phyloP scores from a whole-genome alignment of 2,329 filamentous ascomycete genomes.

The Rasamsonia emersonii region DNA sequence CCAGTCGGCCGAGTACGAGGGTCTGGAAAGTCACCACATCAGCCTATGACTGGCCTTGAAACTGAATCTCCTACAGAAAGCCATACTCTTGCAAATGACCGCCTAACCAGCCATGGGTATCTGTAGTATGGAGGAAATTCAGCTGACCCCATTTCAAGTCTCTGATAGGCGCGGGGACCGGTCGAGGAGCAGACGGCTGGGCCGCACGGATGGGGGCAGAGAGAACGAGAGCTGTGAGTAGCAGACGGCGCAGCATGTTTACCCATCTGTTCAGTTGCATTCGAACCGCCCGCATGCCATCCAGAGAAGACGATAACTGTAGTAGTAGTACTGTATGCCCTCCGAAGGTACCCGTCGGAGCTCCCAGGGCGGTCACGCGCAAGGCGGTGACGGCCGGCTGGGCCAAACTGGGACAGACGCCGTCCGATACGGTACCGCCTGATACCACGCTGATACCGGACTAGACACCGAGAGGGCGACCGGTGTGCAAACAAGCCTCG shows the following conservation, averaged over 20 bases:
- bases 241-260: conserved; percentile 8
- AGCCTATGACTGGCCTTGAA: neutral
- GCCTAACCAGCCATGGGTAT: conserved; percentile 92
- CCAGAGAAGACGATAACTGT: neutral
- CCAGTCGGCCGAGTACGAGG: conserved; percentile 93
- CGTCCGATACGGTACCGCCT: too few relatives aligned
- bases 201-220: conserved; percentile 36
- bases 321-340: too few relatives aligned
- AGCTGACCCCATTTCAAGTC: conserved; percentile 85
- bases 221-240: conserved; percentile 13
- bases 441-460: too few relatives aligned
- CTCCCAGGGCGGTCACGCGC: too few relatives aligned
- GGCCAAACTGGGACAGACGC: too few relatives aligned
- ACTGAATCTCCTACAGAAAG: neutral
- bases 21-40: conserved; percentile 42
- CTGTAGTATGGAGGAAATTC: conserved; percentile 94
- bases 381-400: too few relatives aligned
- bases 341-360: too few relatives aligned
- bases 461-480: too few relatives aligned
- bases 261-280: neutral
- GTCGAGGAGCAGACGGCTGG: conserved; percentile 73
- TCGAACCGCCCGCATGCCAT: too few relatives aligned
- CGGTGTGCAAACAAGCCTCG: too few relatives aligned
- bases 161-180: conserved; percentile 72
- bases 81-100: conserved; percentile 83